phyloP scores from a whole-genome alignment of 768 basidiomycete species.

The Strobilomyces echinocephalus region DNA sequence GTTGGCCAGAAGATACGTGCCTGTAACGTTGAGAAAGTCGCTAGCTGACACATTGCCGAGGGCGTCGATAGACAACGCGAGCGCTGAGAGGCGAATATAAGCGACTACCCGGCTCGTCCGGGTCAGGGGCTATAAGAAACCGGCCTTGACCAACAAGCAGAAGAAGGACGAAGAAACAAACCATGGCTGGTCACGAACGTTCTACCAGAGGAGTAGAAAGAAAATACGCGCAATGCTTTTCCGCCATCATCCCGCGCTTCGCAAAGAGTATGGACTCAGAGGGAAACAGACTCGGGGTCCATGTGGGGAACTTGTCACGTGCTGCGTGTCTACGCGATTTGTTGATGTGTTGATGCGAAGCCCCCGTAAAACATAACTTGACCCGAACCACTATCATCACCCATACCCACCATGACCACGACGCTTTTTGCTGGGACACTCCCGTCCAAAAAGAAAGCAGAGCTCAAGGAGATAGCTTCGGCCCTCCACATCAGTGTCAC shows the following conservation, averaged over 20 bases:
- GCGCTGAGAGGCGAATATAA: slow-evolving; percentile 19
- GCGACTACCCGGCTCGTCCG: neutral
- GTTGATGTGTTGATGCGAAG: slow-evolving; percentile 29
- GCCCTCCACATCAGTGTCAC: slow-evolving; percentile 48
- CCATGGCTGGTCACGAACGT: slow-evolving; percentile 17
- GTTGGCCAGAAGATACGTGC: slow-evolving; percentile 23
- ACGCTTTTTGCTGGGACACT: slow-evolving; percentile 48
- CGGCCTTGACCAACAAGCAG: slow-evolving; percentile 61
- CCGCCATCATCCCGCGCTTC: too few relatives aligned
- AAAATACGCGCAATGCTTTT: neutral
- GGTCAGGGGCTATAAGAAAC: slow-evolving; percentile 1
- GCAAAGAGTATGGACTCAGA: too few relatives aligned
- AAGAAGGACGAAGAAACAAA: slow-evolving; percentile 27
- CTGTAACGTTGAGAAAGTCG: slow-evolving; percentile 42
- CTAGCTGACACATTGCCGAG: slow-evolving; percentile 35
- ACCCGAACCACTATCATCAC: slow-evolving; percentile 12
- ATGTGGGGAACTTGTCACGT: slow-evolving; percentile 17
- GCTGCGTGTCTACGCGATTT: slow-evolving; percentile 20
- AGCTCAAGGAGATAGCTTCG: slow-evolving; percentile 56
- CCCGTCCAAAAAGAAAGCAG: slow-evolving; percentile 63
- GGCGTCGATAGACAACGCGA: slow-evolving; percentile 46
- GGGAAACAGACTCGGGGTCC: too few relatives aligned
- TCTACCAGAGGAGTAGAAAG: slow-evolving; percentile 31
- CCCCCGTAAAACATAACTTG: slow-evolving; percentile 9
- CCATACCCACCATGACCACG: slow-evolving; percentile 36